These are phyloP conservation scores for Chaetomium strumarium DNA, from an alignment of 2,329 filamentous ascomycete species.

Conservation along the genomic window DNA sequence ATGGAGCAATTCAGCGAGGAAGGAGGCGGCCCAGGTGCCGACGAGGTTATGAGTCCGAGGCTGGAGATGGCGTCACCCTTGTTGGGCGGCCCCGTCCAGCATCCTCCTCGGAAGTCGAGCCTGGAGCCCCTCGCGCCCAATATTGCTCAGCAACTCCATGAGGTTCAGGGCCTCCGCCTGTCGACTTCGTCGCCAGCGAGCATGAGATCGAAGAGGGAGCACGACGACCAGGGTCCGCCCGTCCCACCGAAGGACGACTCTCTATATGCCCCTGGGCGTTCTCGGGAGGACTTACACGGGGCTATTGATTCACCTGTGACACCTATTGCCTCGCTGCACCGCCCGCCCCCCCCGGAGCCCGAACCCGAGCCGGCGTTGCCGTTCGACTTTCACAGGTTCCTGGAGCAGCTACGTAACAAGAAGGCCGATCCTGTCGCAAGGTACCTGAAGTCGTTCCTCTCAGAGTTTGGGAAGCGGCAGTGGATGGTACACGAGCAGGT, in stretches of 20 bases:
- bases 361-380: constrained; percentile 78
- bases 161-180: constrained; percentile 39
- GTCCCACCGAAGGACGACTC: constrained; percentile 57
- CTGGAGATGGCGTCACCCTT: constrained; percentile 77
- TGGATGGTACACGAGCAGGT: constrained; percentile 99
- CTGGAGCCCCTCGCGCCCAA: constrained; percentile 62
- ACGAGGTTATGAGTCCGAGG: constrained; percentile 89
- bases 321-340: constrained; percentile 46
- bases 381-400: constrained; percentile 95
- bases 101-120: constrained; percentile 81
- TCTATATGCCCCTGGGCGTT: constrained; percentile 32
- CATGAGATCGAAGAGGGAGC: constrained; percentile 32
- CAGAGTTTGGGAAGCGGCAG: constrained; percentile 93
- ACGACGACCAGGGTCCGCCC: constrained; percentile 47
- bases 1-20: constrained; percentile 91
- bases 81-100: constrained; percentile 58
- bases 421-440: constrained; percentile 97
- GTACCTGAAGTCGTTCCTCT: constrained; percentile 88
- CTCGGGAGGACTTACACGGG: constrained; percentile 34
- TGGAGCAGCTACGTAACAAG: constrained; percentile 91
- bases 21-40: constrained; percentile 62
- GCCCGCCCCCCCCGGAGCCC: constrained; percentile 65
- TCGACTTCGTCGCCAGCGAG: constrained; percentile 36
- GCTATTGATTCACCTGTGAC: constrained; percentile 37
- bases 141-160: constrained; percentile 44